Base-by-base conservation (phyloP, 805 yeast genomes). In the Saturnispora besseyi region DNA sequence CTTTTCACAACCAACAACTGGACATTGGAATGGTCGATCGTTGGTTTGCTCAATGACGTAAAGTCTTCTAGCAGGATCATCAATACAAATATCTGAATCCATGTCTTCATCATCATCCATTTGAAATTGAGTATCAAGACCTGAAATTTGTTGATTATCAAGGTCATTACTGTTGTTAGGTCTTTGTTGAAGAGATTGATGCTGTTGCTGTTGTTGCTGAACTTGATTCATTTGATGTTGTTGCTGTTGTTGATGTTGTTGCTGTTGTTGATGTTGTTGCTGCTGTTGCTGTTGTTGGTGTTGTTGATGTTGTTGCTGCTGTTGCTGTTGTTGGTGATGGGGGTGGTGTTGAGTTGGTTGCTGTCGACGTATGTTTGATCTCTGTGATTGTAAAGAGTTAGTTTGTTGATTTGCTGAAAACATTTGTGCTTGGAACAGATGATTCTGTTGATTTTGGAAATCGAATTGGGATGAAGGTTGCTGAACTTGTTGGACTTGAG, bases 1-100 rank as follows among this genome's bases (percentile, higher is more conserved):
- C 73, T 93, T 93, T 59, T 90, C 97, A 68, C 99, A 93, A 7
- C 99, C 99, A 61, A 89, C 86, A 41, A 93, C 99, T 0, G 98
- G 99, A 71, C 99, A 93, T 65, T 85, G 89, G 72, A 84, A 93
- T 30, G 99, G 99, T 66, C 93, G 83, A 64, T 88, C 86, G 58
- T 90, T 96, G 51, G 87, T 90, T 54, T 81, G 83, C 67, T 90
- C 97, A 73, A 87, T 82, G 32, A 90, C 96, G 63, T 93, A 91
- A 52, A 91, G 70, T 63, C 90, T 93, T 55, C 98, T 77, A 1
- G 97, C 96, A 0, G 98, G 99, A 66, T 93, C 97, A 67, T 91
- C 97, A 45, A 93, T 90, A 66, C 89, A 89, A 53, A 79, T 81
- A 51, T 81, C 87, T 40, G 63, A 70, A 11, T 63, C 62, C 53